Evolutionary conservation across 208 protist species (phyloP).

Genomic region (Angomonas deanei): DNA sequence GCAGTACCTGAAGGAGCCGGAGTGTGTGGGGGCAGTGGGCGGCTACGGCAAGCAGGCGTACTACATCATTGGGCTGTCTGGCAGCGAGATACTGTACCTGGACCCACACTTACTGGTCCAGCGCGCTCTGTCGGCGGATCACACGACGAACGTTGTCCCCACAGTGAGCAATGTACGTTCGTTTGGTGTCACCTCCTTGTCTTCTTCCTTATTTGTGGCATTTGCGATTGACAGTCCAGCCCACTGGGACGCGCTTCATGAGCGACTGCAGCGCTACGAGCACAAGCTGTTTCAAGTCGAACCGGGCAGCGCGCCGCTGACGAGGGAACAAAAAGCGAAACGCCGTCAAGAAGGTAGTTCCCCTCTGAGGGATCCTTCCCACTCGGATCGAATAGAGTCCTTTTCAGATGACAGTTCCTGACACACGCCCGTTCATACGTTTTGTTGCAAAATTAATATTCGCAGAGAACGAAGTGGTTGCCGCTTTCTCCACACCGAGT

Average conservation of each 20-base stretch:
- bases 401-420: slow-evolving; percentile 1
- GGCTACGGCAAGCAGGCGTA: slow-evolving; percentile 61
- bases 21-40: slow-evolving; percentile 64
- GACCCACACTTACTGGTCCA: slow-evolving; percentile 63
- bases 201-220: slow-evolving; percentile 66
- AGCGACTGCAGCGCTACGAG: slow-evolving; percentile 8
- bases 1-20: slow-evolving; percentile 38
- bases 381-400: neutral
- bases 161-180: slow-evolving; percentile 32
- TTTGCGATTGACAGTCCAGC: slow-evolving; percentile 34
- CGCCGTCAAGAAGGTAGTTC: too few relatives aligned
- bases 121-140: slow-evolving; percentile 23
- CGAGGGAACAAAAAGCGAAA: too few relatives aligned
- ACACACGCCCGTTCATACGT: neutral
- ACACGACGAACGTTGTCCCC: slow-evolving; percentile 21
- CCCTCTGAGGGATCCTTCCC: neutral
- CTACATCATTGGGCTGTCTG: slow-evolving; percentile 66
- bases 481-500: neutral
- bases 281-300: slow-evolving; percentile 36
- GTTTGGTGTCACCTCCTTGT: slow-evolving; percentile 47
- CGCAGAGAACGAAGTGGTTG: neutral
- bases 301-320: too few relatives aligned
- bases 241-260: slow-evolving; percentile 35
- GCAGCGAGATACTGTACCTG: slow-evolving; percentile 56
- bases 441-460: neutral